Conservation (phyloP, 2,329 filamentous ascomycete species). For the Truncatella angustata region DNA sequence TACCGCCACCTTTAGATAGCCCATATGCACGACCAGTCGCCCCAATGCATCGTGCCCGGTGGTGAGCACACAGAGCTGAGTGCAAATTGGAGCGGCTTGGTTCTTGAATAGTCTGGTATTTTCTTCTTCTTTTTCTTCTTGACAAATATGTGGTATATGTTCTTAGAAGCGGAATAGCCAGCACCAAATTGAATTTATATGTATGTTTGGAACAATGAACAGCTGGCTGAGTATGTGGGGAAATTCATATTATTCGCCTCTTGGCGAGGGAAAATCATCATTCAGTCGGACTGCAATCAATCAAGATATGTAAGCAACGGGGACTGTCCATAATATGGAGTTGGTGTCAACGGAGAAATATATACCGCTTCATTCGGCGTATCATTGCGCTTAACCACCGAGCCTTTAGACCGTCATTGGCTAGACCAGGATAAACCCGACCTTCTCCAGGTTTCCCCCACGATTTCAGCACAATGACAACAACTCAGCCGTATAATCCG, state of each 20-base stretch:
- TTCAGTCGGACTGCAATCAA: no score
- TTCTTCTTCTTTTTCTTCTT: no score
- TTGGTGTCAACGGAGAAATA: constrained; percentile 8
- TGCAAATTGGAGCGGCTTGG: not conserved
- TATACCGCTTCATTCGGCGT: constrained; percentile 3
- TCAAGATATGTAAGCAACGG: no score
- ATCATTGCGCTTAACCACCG: constrained; percentile 7
- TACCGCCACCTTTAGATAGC: constrained; percentile 12
- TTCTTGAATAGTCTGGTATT: no score
- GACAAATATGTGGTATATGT: no score
- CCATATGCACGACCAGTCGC: not conserved
- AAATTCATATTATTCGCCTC: no score
- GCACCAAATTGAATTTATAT: no score
- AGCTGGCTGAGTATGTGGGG: no score
- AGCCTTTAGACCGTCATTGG: constrained; percentile 2
- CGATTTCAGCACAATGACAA: not conserved
- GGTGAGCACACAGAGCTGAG: not conserved
- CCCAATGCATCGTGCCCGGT: not conserved
- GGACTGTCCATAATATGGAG: no score
- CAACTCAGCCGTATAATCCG: not conserved
- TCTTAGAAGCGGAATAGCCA: no score
- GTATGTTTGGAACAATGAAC: no score
- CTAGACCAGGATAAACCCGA: not conserved
- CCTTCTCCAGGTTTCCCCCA: not conserved
- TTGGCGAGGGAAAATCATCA: no score